Percentiles rank a stretch among this genome's conserved stretches.
phyloP scores from a whole-genome alignment of 306 rosid genomes.

The Cicer judaicum region DNA sequence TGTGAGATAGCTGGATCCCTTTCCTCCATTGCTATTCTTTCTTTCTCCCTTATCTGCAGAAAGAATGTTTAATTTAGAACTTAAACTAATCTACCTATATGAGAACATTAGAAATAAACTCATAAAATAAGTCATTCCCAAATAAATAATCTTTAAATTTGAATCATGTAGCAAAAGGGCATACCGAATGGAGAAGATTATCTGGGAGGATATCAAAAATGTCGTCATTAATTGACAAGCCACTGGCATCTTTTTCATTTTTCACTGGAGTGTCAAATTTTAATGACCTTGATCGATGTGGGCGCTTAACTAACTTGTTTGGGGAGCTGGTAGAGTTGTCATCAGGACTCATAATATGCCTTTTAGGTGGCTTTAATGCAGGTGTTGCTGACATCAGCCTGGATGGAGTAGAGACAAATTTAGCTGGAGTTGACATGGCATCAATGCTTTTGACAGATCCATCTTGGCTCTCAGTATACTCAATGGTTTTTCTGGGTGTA shows the following conservation, averaged over 20 bases:
- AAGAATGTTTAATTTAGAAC: conserved; percentile 33
- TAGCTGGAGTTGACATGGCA: conserved; percentile 58
- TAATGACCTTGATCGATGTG: conserved; percentile 64
- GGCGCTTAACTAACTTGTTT: conserved; percentile 62
- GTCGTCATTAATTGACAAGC: conserved; percentile 51
- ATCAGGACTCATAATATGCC: conserved; percentile 63
- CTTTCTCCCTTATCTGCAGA: conserved; percentile 80
- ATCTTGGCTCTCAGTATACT: conserved; percentile 43
- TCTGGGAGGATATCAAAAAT: conserved; percentile 60
- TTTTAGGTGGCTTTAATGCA: conserved; percentile 57
- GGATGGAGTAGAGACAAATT: conserved; percentile 58
- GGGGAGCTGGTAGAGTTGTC: conserved; percentile 45
- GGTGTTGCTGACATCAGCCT: conserved; percentile 74
- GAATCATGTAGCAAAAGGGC: conserved; percentile 24
- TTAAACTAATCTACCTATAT: not conserved
- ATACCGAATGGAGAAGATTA: conserved; percentile 77
- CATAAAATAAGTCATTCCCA: not conserved
- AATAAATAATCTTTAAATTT: not conserved
- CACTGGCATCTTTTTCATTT: conserved; percentile 43
- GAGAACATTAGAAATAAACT: not conserved
- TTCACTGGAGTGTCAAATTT: conserved; percentile 73
- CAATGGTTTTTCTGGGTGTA: conserved; percentile 58
- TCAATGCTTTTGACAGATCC: conserved; percentile 23
- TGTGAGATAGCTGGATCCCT: conserved; percentile 68
- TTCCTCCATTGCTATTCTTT: conserved; percentile 68